These are phyloP conservation scores for Phycomyces blakesleeanus DNA, from an alignment of 192 early-diverging fungal species.

Conservation along the genomic window DNA sequence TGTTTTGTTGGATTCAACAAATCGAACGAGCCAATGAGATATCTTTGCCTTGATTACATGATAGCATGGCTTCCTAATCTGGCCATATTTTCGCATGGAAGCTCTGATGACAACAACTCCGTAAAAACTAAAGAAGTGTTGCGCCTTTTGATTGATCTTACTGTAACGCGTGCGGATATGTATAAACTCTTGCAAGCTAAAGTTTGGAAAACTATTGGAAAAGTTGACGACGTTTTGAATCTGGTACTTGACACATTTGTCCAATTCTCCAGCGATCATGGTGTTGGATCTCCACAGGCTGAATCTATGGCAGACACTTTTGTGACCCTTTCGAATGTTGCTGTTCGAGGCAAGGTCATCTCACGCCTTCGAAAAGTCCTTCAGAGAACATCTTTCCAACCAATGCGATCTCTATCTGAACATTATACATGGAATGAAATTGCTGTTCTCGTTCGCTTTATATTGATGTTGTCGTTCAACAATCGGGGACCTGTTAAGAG, in stretches of 20 bases:
- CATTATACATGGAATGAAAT: slow-evolving; percentile 93
- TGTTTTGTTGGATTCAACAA: slow-evolving; percentile 78
- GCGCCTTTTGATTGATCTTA: slow-evolving; percentile 75
- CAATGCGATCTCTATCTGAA: slow-evolving; percentile 66
- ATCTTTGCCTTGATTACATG: slow-evolving; percentile 84
- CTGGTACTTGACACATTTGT: slow-evolving; percentile 79
- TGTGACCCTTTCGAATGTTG: slow-evolving; percentile 74
- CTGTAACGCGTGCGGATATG: slow-evolving; percentile 79
- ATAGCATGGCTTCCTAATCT: slow-evolving; percentile 86
- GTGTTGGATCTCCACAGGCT: slow-evolving; percentile 70
- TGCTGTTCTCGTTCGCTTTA: slow-evolving; percentile 81
- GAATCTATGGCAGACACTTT: slow-evolving; percentile 87
- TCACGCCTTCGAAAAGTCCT: slow-evolving; percentile 76
- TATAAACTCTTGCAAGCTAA: slow-evolving; percentile 81
- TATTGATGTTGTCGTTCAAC: slow-evolving; percentile 88
- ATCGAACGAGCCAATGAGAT: slow-evolving; percentile 67
- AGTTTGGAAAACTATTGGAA: slow-evolving; percentile 77
- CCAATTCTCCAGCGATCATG: slow-evolving; percentile 74
- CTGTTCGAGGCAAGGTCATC: slow-evolving; percentile 81
- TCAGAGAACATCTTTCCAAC: slow-evolving; percentile 71
- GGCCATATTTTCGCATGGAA: slow-evolving; percentile 49
- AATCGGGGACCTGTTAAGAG: slow-evolving; percentile 63
- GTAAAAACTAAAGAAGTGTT: slow-evolving; percentile 73
- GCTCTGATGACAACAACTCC: slow-evolving; percentile 48
- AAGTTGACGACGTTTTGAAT: slow-evolving; percentile 78